Evolutionary conservation across 2,329 filamentous ascomycete species (phyloP).

Genomic region (Fusarium kyushuense): DNA sequence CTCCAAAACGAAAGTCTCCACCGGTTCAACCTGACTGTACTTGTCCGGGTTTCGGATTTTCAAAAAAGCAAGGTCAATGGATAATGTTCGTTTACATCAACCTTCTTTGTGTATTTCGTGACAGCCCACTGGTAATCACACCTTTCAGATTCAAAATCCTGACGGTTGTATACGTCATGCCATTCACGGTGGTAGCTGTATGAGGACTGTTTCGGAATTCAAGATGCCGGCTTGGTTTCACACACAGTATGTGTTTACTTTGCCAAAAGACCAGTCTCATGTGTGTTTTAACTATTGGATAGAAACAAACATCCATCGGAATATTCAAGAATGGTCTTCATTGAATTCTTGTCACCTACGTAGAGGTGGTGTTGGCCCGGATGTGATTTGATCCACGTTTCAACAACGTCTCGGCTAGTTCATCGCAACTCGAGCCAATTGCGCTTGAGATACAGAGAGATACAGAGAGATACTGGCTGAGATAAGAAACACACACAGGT

Average conservation of each 20-base stretch:
- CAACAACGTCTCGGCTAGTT: background rate
- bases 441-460: no score
- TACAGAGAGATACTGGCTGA: no score
- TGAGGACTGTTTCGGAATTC: slow-evolving; percentile 16
- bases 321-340: background rate
- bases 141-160: background rate
- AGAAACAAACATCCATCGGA: background rate
- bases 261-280: background rate
- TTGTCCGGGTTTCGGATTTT: background rate
- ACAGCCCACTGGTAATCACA: no score
- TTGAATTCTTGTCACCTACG: background rate
- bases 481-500: background rate
- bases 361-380: background rate
- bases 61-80: background rate
- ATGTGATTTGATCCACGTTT: background rate
- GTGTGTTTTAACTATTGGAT: background rate
- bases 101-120: no score
- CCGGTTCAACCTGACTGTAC: background rate
- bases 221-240: slow-evolving; percentile 2
- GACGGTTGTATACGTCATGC: background rate
- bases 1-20: background rate
- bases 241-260: background rate
- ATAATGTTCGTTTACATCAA: background rate
- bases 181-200: background rate
- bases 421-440: background rate